Evolutionary conservation across 2,329 filamentous ascomycete species (phyloP).

Genomic region (Pseudocercospora fijiensis): DNA sequence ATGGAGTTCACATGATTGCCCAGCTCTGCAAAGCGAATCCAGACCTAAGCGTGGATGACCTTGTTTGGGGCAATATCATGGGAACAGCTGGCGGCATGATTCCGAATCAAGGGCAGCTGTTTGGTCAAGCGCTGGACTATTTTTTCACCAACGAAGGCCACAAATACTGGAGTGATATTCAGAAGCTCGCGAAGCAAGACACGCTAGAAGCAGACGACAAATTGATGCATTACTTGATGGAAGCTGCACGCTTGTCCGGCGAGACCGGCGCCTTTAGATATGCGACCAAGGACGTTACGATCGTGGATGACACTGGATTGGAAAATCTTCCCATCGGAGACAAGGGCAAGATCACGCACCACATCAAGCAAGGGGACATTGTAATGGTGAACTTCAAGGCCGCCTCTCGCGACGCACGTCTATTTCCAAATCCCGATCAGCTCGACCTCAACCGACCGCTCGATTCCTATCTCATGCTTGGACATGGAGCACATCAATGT

Average conservation of each 20-base stretch:
- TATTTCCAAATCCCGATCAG: constrained; percentile 45
- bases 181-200: constrained; percentile 48
- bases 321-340: constrained; percentile 13
- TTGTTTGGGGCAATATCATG: constrained; percentile 59
- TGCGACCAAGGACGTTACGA: constrained; percentile 36
- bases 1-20: constrained; percentile 58
- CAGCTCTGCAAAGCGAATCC: constrained; percentile 49
- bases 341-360: constrained; percentile 28
- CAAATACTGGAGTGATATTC: constrained; percentile 40
- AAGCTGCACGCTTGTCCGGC: constrained; percentile 46
- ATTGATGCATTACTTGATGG: constrained; percentile 53
- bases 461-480: constrained; percentile 48
- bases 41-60: constrained; percentile 46
- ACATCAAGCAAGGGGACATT: constrained; percentile 41
- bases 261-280: constrained; percentile 46
- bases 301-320: constrained; percentile 37
- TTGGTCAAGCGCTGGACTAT: constrained; percentile 58
- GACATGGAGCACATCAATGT: constrained; percentile 46
- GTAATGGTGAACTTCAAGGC: constrained; percentile 47
- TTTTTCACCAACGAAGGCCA: constrained; percentile 52
- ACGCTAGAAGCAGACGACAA: constrained; percentile 49
- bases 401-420: constrained; percentile 42
- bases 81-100: constrained; percentile 58
- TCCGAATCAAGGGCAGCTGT: constrained; percentile 58
- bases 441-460: constrained; percentile 43